These are phyloP conservation scores for Pichia sp. DNA, from an alignment of 1,139 yeast genomes.

Conservation along the genomic window DNA sequence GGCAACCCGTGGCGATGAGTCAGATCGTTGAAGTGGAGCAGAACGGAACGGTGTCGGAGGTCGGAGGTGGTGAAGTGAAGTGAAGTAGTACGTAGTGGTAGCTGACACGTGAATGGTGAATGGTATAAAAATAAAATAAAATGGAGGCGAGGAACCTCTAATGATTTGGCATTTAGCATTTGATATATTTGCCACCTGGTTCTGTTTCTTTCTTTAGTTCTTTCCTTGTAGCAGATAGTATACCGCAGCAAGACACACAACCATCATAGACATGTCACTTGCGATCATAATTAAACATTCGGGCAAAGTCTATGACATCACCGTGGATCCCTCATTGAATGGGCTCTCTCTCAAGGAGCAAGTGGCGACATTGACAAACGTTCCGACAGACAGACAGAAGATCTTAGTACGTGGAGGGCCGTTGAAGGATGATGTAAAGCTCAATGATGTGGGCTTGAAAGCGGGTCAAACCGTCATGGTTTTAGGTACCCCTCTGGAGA, in stretches of 20 bases:
- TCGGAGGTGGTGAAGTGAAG: too few relatives aligned
- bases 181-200: too few relatives aligned
- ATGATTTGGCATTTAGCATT: too few relatives aligned
- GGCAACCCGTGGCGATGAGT: constrained; percentile 29
- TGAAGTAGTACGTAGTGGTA: too few relatives aligned
- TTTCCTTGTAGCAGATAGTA: background rate
- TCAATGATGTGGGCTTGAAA: constrained; percentile 48
- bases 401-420: constrained; percentile 87
- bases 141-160: too few relatives aligned
- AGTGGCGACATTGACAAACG: constrained; percentile 66
- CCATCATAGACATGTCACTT: background rate
- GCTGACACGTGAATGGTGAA: too few relatives aligned
- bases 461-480: constrained; percentile 73
- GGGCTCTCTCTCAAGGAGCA: constrained; percentile 69
- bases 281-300: constrained; percentile 60
- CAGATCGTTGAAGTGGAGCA: constrained; percentile 5
- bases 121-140: too few relatives aligned
- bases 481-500: constrained; percentile 78
- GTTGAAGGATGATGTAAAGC: constrained; percentile 57
- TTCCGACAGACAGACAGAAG: constrained; percentile 85
- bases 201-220: background rate
- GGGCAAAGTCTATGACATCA: constrained; percentile 73
- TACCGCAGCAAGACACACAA: too few relatives aligned
- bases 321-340: constrained; percentile 45
- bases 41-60: too few relatives aligned